Evolutionary conservation across 352 stramenopile genomes (phyloP).

Genomic region (Globisporangium radiosum): DNA sequence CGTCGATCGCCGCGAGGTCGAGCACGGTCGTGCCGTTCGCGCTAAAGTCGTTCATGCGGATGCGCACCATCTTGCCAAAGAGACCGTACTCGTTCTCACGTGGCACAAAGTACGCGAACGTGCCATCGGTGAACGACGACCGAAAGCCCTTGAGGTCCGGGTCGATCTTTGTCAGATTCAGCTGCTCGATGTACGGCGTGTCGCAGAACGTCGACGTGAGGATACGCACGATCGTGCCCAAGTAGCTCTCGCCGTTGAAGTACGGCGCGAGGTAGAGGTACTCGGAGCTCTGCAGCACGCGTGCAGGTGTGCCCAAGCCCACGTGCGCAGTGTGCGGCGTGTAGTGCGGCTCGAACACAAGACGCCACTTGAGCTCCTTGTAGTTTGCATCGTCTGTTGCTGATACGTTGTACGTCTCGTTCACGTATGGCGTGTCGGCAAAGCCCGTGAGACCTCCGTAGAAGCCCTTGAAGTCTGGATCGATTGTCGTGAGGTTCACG

Average conservation of each 20-base stretch:
- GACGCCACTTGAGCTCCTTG: slow-evolving; percentile 27
- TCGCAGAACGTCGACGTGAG: slow-evolving; percentile 35
- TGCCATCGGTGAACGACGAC: slow-evolving; percentile 46
- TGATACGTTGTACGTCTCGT: slow-evolving; percentile 55
- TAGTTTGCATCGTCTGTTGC: slow-evolving; percentile 45
- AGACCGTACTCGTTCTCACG: slow-evolving; percentile 47
- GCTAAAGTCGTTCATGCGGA: slow-evolving; percentile 41
- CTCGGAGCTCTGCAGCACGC: slow-evolving; percentile 35
- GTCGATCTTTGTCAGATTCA: slow-evolving; percentile 43
- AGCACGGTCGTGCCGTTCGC: slow-evolving; percentile 34
- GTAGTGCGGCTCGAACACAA: slow-evolving; percentile 49
- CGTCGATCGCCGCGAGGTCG: slow-evolving; percentile 40
- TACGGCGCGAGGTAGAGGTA: slow-evolving; percentile 70
- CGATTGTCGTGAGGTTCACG: slow-evolving; percentile 45
- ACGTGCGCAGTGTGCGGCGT: slow-evolving; percentile 29
- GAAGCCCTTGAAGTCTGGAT: slow-evolving; percentile 50
- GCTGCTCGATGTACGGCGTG: slow-evolving; percentile 40
- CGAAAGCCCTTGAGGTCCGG: slow-evolving; percentile 43
- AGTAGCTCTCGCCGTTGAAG: slow-evolving; percentile 48
- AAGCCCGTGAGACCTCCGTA: slow-evolving; percentile 57
- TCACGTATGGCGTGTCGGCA: slow-evolving; percentile 37
- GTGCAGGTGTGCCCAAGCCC: slow-evolving; percentile 26
- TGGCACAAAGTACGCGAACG: slow-evolving; percentile 66
- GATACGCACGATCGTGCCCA: slow-evolving; percentile 42
- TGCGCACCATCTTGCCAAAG: slow-evolving; percentile 55